A percentile compares a stretch with the other conserved stretches of the same genome.
These are phyloP conservation scores for Teratosphaeriaceae sp. DNA, from an alignment of 2,329 filamentous ascomycete genomes.

Conservation along the genomic window DNA sequence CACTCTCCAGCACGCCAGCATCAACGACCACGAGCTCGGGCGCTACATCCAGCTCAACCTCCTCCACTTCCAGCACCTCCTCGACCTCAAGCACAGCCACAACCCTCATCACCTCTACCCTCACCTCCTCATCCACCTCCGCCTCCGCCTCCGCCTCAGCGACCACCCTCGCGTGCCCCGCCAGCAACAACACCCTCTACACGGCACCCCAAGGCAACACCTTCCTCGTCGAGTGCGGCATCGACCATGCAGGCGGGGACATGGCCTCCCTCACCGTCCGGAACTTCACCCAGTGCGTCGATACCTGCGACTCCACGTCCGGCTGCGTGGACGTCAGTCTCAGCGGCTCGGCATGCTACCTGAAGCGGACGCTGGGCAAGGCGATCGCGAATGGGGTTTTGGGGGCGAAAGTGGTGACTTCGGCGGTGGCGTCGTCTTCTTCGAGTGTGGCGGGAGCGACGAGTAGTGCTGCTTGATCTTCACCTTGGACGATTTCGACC, in stretches of 20 bases:
- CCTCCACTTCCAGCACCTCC: background rate
- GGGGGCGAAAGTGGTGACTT: slow-evolving; percentile 21
- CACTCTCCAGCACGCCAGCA: background rate
- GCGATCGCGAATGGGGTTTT: slow-evolving; percentile 11
- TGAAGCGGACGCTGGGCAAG: slow-evolving; percentile 22
- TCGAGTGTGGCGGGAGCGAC: background rate
- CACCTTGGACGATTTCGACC: background rate
- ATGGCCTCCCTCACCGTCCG: slow-evolving; percentile 14
- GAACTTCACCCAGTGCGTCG: slow-evolving; percentile 21
- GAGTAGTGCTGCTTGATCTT: background rate
- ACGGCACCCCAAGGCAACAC: slow-evolving; percentile 7
- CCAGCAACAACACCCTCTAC: slow-evolving; percentile 11
- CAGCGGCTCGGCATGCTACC: slow-evolving; percentile 24
- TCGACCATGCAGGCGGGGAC: slow-evolving; percentile 23
- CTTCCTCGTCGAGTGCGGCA: slow-evolving; percentile 21
- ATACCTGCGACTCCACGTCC: slow-evolving; percentile 17
- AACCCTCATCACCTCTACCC: background rate
- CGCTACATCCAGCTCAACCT: background rate
- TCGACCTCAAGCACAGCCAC: background rate
- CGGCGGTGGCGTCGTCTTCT: background rate
- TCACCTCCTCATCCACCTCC: slow-evolving; percentile 2
- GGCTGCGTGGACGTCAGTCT: slow-evolving; percentile 27
- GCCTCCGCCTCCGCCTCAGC: background rate
- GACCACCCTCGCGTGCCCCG: slow-evolving; percentile 13
- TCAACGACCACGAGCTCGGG: background rate